Base-by-base conservation (phyloP, 495 filamentous ascomycete species). In the Cryomyces minteri region DNA sequence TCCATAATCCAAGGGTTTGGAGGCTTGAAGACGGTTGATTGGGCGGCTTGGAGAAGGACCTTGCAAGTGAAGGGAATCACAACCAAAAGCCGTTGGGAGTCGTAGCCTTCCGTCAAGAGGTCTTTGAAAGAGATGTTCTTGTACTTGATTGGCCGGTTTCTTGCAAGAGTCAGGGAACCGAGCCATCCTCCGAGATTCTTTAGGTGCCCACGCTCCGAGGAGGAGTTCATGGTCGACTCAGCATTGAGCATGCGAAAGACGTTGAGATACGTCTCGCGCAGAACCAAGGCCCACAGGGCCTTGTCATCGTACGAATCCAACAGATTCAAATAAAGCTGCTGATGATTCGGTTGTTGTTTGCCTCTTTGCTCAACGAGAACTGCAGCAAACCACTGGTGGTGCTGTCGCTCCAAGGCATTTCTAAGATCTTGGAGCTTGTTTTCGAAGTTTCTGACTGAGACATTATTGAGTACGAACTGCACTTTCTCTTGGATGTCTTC, bases 1-100 rank as follows among this genome's bases (percentile, higher is more conserved):
- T 96, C 90, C 84, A 95, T 88, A 46, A 92, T 49, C 90, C 90
- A 99, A 7, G 90, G 90, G 56, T 95, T 96, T 9, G 90, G 88
- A 6, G 90, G 87, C 50, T 75, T 82, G 65, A 96, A 96, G 10
- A 96, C 79, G 9, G 75, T 84, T 1, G 92, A 96, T 36, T 71
- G 72, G n/a, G 71, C 73, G 4, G 82, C 87, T 58, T 92, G 82
- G 30, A 77, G 71, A 12, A 99, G 67, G 6, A 94, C 84, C 58
- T 94, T 95, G 71, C 90, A 96, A 39, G 88, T 86, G 52, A 99
- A 99, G 1, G 92, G 88, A 42, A 99, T 88, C 41, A 88, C 86
- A 34, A 95, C 74, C 40, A 88, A 73, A 36, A 96, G 72, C 32
- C 90, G 79, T 54, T 94, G 80, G 4, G 84, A 87, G 48, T 94